phyloP scores from a whole-genome alignment of 2,329 filamentous ascomycete genomes.

The Berkeleyomyces basicola region DNA sequence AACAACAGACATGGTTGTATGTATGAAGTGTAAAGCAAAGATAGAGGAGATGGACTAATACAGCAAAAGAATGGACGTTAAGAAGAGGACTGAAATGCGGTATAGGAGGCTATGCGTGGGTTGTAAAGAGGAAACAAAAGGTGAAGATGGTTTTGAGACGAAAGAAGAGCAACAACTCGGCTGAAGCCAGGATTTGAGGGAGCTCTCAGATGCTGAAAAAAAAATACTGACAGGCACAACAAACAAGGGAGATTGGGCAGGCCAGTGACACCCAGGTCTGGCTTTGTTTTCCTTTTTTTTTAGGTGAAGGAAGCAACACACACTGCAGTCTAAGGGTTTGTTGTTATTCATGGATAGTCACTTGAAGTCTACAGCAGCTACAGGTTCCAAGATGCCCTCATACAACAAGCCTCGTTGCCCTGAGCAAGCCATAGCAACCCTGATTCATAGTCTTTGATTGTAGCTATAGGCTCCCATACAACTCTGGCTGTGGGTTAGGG shows the following conservation, averaged over 20 bases:
- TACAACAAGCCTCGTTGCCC: not conserved
- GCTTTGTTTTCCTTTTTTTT: not conserved
- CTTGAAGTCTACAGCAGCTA: too few species aligned
- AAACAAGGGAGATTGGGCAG: not conserved
- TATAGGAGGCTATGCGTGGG: not conserved
- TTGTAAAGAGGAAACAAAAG: not conserved
- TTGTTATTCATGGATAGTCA: not conserved
- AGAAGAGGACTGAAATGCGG: not conserved
- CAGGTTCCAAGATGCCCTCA: too few species aligned
- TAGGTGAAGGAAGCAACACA: not conserved
- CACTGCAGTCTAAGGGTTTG: conserved; percentile 7
- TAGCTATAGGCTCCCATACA: not conserved
- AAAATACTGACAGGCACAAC: not conserved
- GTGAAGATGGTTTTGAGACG: conserved; percentile 3
- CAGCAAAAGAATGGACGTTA: conserved; percentile 4
- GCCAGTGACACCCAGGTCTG: not conserved
- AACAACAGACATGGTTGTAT: conserved; percentile 67
- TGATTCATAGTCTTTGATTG: not conserved
- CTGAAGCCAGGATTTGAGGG: conserved; percentile 1
- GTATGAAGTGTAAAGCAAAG: conserved; percentile 1
- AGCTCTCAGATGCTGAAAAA: not conserved
- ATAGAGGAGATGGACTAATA: conserved; percentile 2
- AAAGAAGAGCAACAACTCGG: conserved; percentile 1
- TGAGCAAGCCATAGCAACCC: not conserved
- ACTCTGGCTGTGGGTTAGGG: not conserved